phyloP scores from a whole-genome alignment of 352 stramenopile species.

The Globisporangium acanthophoron region DNA sequence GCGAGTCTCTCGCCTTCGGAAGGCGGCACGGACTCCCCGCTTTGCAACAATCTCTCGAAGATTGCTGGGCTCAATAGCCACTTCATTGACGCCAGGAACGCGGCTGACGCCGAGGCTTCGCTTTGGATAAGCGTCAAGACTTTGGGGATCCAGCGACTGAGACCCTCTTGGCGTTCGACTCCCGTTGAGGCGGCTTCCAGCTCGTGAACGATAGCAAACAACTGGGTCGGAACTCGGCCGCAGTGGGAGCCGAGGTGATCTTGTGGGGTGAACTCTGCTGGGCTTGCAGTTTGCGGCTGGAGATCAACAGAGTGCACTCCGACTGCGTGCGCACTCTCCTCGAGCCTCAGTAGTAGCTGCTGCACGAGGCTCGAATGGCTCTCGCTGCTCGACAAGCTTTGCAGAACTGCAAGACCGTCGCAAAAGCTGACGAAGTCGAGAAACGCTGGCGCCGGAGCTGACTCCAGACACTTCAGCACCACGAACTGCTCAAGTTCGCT shows the following conservation, averaged over 20 bases:
- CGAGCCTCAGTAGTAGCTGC: background rate
- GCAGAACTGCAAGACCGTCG: background rate
- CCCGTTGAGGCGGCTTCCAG: background rate
- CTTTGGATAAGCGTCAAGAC: background rate
- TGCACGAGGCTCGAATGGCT: background rate
- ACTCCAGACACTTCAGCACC: background rate
- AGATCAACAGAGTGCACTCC: background rate
- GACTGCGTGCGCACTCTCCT: background rate
- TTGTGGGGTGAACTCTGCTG: background rate
- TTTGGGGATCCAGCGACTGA: background rate
- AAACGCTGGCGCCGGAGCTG: background rate
- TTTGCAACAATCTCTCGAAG: background rate
- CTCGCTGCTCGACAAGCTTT: background rate
- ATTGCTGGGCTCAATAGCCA: background rate
- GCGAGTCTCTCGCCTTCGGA: background rate
- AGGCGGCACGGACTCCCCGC: background rate
- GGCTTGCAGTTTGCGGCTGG: background rate
- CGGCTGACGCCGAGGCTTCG: background rate
- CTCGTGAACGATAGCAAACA: background rate
- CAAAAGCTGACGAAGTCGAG: background rate
- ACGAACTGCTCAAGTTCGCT: background rate
- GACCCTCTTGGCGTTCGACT: background rate
- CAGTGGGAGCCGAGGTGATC: background rate
- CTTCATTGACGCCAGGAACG: background rate
- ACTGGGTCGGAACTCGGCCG: background rate